Percentiles rank a stretch among this genome's conserved stretches.
These are phyloP conservation scores for Malus domestica DNA, from an alignment of 306 rosid species.

Conservation along the genomic window ASM211411v1 NC_041792.1:26960407-26960906, in stretches of 20 bases:
- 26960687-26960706: neutral
- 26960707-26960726: neutral
- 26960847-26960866: conserved; percentile 53
- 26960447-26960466: neutral
- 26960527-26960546: too few species aligned
- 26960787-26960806: conserved; percentile 93
- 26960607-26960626: neutral
- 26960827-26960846: conserved; percentile 97
- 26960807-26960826: conserved; percentile 92
- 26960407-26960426: neutral
- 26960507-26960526: too few species aligned
- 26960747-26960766: conserved; percentile 88
- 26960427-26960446: neutral
- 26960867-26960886: neutral
- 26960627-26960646: neutral
- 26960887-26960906: neutral
- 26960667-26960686: neutral
- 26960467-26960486: neutral
- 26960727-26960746: conserved; percentile 30
- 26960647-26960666: neutral
- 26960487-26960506: neutral
- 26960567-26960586: neutral
- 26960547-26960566: too few species aligned
- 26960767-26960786: conserved; percentile 99
- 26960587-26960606: neutral